Evolutionary conservation across 1,284 basidiomycete species (phyloP), one percentile per base, ranked within the genome.

Genomic region (Irpex sp.): DNA sequence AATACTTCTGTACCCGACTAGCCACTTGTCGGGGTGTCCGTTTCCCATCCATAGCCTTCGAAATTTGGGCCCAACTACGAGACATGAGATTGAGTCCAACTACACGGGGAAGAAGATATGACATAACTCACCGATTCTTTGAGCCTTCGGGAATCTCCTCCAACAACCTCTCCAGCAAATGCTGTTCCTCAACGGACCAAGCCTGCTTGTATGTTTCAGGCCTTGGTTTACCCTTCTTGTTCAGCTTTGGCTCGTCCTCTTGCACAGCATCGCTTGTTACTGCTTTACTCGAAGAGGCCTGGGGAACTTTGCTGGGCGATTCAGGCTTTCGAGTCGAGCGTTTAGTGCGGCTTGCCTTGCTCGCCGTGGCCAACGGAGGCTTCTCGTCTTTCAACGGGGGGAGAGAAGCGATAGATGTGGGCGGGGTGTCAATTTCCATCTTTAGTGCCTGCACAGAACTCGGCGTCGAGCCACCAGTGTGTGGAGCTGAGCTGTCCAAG

Each of bases 1-100:
- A 89, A 74, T 92, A 93, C 74, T 93, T 93, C 69, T 93, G 91
- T 58, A 93, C 91, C 19, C 91, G 83, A 75, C 89, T 92, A 31
- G 90, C 89, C n/a, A 93, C 91, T 75, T 93, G 91, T 63, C 90
- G 77, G 6, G 91, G 85, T 2, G 90, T 92, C 60, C 90, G 78
- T 57, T 78, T 78, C 1, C 90, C 90, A 61, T 85, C 79, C 91
- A 93, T 93, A 19, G 88, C 90, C 58, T 81, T 77, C 11, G 90
- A 92, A 58, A 93, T 93, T 73, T 90, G 89, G 60, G 85, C 79
- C 89, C 89, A 93, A 62, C 90, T 91, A 68, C 50, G n/a, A 19
- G n/a, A 46, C 19, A 35, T 33, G 19, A 58, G 31, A 13, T 56
- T 39, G 9, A 46, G 35, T 21, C 33, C 43, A 55, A 36, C 33